These are phyloP conservation scores for Tetragonia tetragonoides DNA, from an alignment of 148 eudicot species.

Conservation along the genomic window DNA sequence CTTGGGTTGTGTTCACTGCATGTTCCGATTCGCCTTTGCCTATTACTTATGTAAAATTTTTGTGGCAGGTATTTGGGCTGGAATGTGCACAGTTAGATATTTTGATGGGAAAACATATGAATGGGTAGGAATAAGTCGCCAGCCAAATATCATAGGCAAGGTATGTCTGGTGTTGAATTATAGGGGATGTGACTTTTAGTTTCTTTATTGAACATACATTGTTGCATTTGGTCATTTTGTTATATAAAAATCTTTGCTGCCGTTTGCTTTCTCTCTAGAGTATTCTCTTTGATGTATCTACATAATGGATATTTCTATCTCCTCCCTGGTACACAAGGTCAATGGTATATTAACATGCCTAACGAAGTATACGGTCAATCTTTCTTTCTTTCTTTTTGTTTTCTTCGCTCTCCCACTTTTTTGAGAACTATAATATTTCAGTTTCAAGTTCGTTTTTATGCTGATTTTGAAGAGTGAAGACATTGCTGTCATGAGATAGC, in stretches of 20 bases:
- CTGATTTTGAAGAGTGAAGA: background rate
- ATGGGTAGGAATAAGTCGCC: slow-evolving; percentile 98
- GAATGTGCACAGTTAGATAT: slow-evolving; percentile 93
- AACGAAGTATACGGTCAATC: background rate
- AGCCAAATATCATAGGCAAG: slow-evolving; percentile 91
- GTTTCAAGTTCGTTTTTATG: background rate
- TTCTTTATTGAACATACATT: background rate
- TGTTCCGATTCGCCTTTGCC: background rate
- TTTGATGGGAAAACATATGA: slow-evolving; percentile 96
- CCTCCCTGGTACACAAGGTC: background rate
- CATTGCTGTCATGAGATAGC: too few relatives aligned
- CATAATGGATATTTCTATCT: background rate
- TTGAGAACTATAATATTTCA: background rate
- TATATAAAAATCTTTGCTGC: background rate
- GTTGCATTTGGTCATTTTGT: background rate
- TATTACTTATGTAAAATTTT: background rate
- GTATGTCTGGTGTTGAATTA: slow-evolving; percentile 32
- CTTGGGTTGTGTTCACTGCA: background rate
- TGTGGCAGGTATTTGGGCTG: slow-evolving; percentile 92
- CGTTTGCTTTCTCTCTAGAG: background rate
- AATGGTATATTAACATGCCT: background rate
- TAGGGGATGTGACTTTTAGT: background rate
- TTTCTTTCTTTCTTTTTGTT: too few relatives aligned
- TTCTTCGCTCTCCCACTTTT: background rate
- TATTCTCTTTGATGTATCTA: too few relatives aligned